Percentiles rank a stretch among this genome's conserved stretches.
phyloP scores from a whole-genome alignment of 805 yeast genomes.

The Pichia ethanolica region DNA sequence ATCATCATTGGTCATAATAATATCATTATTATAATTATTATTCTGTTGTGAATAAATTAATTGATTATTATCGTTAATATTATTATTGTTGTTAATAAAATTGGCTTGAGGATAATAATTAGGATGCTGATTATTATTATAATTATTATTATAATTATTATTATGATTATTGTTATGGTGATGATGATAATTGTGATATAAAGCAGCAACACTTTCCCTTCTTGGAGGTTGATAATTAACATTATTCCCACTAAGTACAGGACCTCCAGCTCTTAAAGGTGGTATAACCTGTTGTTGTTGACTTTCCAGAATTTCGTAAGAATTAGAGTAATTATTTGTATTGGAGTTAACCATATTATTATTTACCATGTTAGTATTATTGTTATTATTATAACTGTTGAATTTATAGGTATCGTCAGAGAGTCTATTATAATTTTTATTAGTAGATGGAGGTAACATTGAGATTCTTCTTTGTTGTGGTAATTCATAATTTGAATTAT shows the following conservation, averaged over 20 bases:
- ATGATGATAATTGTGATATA: constrained; percentile 19
- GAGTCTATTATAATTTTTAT: too few relatives aligned
- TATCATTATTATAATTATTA: too few relatives aligned
- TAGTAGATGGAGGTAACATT: neutral
- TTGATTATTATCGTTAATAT: too few relatives aligned
- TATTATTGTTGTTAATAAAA: too few relatives aligned
- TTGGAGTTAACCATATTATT: neutral
- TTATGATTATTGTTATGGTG: neutral
- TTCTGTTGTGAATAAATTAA: too few relatives aligned
- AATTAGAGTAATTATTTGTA: neutral
- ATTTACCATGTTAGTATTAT: neutral
- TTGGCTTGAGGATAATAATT: too few relatives aligned
- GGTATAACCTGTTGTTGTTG: constrained; percentile 23
- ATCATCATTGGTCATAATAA: neutral
- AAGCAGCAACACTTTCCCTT: constrained; percentile 27
- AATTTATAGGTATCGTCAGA: too few relatives aligned
- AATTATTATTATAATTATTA: too few relatives aligned
- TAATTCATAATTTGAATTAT: neutral
- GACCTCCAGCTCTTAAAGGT: constrained; percentile 28
- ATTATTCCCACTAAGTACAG: constrained; percentile 17
- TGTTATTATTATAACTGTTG: neutral
- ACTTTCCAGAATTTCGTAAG: constrained; percentile 3
- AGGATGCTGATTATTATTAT: neutral
- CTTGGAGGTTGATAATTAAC: constrained; percentile 15
- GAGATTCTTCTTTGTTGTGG: neutral